phyloP scores from a whole-genome alignment of 2,329 filamentous ascomycete genomes.

The Emergomyces africanus region DNA sequence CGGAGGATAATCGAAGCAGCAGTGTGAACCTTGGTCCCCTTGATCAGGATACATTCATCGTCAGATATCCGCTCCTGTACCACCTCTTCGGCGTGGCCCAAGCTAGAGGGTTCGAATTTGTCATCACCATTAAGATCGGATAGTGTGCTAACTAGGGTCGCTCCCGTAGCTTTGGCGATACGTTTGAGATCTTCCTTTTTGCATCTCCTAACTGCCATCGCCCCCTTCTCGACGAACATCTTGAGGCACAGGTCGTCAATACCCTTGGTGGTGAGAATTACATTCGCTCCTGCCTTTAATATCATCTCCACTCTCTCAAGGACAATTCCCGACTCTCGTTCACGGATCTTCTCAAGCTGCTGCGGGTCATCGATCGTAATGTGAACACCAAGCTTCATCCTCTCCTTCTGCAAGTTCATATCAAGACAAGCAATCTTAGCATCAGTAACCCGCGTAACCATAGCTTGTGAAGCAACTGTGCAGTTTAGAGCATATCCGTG shows the following conservation, averaged over 20 bases:
- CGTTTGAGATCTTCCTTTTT: constrained; percentile 97
- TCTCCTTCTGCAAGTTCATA: constrained; percentile 97
- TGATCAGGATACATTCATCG: constrained; percentile 94
- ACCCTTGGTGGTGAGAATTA: constrained; percentile 92
- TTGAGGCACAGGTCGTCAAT: constrained; percentile 95
- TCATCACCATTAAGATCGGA: constrained; percentile 97
- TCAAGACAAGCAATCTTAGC: constrained; percentile 95
- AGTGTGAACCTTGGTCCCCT: constrained; percentile 86
- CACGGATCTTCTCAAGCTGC: constrained; percentile 92
- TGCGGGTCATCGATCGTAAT: constrained; percentile 96
- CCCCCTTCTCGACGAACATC: constrained; percentile 84
- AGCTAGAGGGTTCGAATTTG: constrained; percentile 79
- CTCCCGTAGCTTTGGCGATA: constrained; percentile 92
- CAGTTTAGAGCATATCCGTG: constrained; percentile 98
- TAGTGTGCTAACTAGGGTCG: constrained; percentile 80
- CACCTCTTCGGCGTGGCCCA: constrained; percentile 89
- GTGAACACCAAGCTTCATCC: constrained; percentile 98
- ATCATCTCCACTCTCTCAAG: constrained; percentile 95
- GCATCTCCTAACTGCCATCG: constrained; percentile 89
- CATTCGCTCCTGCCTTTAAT: constrained; percentile 91
- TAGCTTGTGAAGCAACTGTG: constrained; percentile 95
- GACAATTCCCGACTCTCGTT: constrained; percentile 84
- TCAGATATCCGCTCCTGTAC: constrained; percentile 98
- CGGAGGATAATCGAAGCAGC: constrained; percentile 94
- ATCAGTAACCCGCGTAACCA: constrained; percentile 83